Base-by-base conservation (phyloP, 2,329 filamentous ascomycete species). In the Fusarium nelsonii region DNA sequence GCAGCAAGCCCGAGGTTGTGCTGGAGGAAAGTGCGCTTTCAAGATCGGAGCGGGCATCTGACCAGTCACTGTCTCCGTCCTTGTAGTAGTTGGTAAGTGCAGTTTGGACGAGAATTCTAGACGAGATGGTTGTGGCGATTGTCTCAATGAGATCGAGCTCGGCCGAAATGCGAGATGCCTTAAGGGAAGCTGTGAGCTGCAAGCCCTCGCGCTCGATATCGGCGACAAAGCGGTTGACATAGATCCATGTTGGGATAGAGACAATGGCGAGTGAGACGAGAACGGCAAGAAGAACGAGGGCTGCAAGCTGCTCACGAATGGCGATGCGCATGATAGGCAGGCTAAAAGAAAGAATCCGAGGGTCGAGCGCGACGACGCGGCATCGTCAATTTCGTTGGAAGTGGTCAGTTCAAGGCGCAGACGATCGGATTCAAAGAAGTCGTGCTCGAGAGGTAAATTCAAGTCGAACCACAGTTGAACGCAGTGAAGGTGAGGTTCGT, bases 241-340 rank as follows among this genome's bases (percentile, higher is more conserved):
- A 88, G 59, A 88, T 78, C 85, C 85, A 88, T 77, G 90, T 92
- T 73, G 94, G 92, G 67, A 97, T 87, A 16, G 93, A 89, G 65
- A 97, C 86, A 65, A 97, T 89, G 57, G 91, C 88, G 65, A 97
- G 86, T 55, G 91, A 90, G 59, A 92, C 82, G 59, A 97, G 86
- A 49, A 93, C 90, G 63, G 91, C 88, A 63, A 93, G 76, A 69
- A 96, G 83, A 74, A 97, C 92, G 69, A 97, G 85, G 78, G 90
- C 85, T 71, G 89, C 92, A 73, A 97, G 86, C 86, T 97, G 94
- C 81, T 94, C 90, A 72, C 93, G 88, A 75, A 97, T 97, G 60
- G 92, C 91, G 78, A 97, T 88, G 79, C 93, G 89, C 92, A 97
- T 95, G 61, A 58, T 78, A 65, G 73, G 69, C 69, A 72, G 71